Base-by-base conservation (phyloP, 106 monocot species). In the Acorus calamus region DNA sequence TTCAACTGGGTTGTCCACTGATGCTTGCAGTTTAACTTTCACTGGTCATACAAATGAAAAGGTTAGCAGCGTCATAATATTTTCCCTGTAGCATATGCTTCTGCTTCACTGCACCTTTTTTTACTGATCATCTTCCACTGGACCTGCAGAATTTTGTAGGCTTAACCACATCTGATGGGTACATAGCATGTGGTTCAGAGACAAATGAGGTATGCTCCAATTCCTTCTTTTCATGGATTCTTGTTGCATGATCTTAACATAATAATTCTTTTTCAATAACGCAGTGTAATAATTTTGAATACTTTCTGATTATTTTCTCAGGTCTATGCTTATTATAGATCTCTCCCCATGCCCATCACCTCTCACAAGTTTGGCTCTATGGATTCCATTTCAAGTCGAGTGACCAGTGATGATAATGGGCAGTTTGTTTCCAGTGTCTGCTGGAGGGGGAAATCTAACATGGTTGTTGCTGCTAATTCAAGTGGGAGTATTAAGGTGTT, bases 391-490 rank as follows among this genome's bases (percentile, higher is more conserved):
- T 80, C 87, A 2, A 91, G 84, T 5, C 80, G 83, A 76, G 96
- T 87, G 57, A 91, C 78, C 8, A 63, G 64, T 46, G 82, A 85
- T 52, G 91, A 85, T 47, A 84, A 78, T 56, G 78, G 77, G 43
- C 96, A 82, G 47, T 96, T 91, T 77, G 91, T 96, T 42, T 96
- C 96, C 1, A 96, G 96, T 68, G 87, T 96, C 54, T 87, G 96
- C 70, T 96, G 84, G 87, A 84, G 84, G 74, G 69, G 66, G 49
- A 96, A 72, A 63, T 90, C 90, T 50, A 83, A 75, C 49, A 90
- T 80, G 84, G 76, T 90, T 60, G 80, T 90, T 48, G 79, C 87
- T 67, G 87, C 94, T 42, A 96, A 87, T 64, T 90, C 90, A 50
- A 80, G 56, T 66, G 94, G 94, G 52, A 80, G 84, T 69, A 84